A percentile compares a stretch with the other conserved stretches of the same genome.
These are phyloP conservation scores for Eremothecium gossypii DNA, from an alignment of 1,139 yeast genomes.

Conservation along the genomic window DNA sequence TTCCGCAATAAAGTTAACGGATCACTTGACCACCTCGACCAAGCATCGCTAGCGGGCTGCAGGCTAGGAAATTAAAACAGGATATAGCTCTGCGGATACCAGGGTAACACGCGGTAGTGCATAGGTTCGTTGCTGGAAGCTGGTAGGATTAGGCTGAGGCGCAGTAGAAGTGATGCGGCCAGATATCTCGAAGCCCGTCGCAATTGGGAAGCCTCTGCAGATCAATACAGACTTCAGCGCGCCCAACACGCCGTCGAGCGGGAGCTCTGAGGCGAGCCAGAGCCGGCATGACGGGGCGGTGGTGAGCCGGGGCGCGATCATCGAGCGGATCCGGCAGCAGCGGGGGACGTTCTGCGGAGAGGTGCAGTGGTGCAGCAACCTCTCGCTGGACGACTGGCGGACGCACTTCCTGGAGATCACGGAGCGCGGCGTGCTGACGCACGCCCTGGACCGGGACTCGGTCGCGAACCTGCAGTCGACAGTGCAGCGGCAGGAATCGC, in stretches of 20 bases:
- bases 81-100: too few relatives aligned
- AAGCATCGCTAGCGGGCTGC: too few relatives aligned
- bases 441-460: conserved; percentile 10
- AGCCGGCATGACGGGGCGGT: background rate
- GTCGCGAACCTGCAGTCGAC: conserved; percentile 4
- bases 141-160: too few relatives aligned
- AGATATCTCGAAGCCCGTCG: background rate
- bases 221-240: background rate
- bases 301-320: conserved; percentile 1
- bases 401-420: conserved; percentile 19
- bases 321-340: conserved; percentile 10
- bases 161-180: background rate
- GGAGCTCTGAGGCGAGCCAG: too few relatives aligned
- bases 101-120: too few relatives aligned
- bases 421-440: conserved; percentile 19
- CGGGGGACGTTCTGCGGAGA: conserved; percentile 27
- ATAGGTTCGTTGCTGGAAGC: too few relatives aligned
- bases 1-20: too few relatives aligned
- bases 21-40: too few relatives aligned
- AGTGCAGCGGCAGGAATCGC: background rate
- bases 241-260: background rate
- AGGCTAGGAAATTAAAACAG: too few relatives aligned
- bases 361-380: conserved; percentile 24
- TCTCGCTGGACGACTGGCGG: conserved; percentile 18
- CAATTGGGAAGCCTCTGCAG: background rate